Evolutionary conservation across 352 stramenopile genomes (phyloP).

Genomic region (Globisporangium rhizosaccharum): DNA sequence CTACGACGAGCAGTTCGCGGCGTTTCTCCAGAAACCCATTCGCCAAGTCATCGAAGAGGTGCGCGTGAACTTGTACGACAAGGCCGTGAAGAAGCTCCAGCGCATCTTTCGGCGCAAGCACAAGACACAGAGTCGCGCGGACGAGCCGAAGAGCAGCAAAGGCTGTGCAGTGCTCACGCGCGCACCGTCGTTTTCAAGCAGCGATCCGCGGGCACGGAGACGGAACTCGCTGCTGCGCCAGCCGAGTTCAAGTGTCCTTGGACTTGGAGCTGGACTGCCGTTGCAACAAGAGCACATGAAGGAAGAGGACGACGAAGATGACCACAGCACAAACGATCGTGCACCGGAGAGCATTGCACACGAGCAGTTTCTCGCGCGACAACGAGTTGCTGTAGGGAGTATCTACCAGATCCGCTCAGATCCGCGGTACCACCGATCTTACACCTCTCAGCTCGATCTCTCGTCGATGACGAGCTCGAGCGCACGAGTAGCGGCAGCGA

Average conservation of each 20-base stretch:
- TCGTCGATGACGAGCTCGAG: not conserved
- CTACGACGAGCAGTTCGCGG: constrained; percentile 46
- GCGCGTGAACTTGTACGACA: constrained; percentile 52
- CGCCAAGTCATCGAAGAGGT: constrained; percentile 50
- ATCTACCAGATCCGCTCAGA: constrained; percentile 25
- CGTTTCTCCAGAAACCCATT: constrained; percentile 41
- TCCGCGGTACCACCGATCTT: constrained; percentile 8
- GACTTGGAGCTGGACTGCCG: constrained; percentile 2
- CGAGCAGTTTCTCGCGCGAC: constrained; percentile 9
- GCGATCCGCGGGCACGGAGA: not conserved
- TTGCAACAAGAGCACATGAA: constrained; percentile 3
- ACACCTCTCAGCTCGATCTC: not conserved
- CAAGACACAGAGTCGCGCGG: not conserved
- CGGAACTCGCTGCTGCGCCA: not conserved
- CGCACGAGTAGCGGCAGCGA: not conserved
- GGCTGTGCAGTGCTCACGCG: not conserved
- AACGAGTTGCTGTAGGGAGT: constrained; percentile 9
- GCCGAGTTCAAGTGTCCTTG: not conserved
- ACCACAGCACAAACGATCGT: not conserved
- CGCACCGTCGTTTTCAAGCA: not conserved
- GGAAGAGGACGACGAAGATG: not conserved
- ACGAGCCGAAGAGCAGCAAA: not conserved
- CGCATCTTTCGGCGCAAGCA: constrained; percentile 51
- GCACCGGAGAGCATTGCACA: not conserved
- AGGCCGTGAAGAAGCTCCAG: constrained; percentile 51